Percentiles rank a stretch among this genome's conserved stretches.
Conservation (phyloP, 2,329 filamentous ascomycete genomes). For the Rhinocladiella similis region DNA sequence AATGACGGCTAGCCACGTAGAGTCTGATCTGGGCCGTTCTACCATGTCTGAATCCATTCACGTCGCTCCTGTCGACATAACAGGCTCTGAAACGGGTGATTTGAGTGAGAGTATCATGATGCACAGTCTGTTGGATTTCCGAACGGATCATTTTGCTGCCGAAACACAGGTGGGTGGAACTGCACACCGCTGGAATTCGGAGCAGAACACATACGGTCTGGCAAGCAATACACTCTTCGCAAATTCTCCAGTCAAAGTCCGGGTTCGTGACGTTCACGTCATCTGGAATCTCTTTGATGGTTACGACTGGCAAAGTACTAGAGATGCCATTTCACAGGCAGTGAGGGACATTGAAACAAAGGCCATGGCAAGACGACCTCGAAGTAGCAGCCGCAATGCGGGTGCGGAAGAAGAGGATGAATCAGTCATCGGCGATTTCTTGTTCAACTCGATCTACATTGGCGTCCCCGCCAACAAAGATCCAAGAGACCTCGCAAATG, state of each 20-base stretch:
- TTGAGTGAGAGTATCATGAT: slow-evolving; percentile 31
- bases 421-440: slow-evolving; percentile 85
- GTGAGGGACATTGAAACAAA: slow-evolving; percentile 84
- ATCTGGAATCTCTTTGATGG: slow-evolving; percentile 99
- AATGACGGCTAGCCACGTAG: slow-evolving; percentile 32
- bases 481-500: slow-evolving; percentile 74
- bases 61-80: slow-evolving; percentile 52
- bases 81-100: slow-evolving; percentile 48
- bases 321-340: slow-evolving; percentile 81
- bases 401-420: slow-evolving; percentile 68
- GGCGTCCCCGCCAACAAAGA: slow-evolving; percentile 85
- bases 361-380: slow-evolving; percentile 71
- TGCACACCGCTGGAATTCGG: slow-evolving; percentile 78
- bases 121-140: slow-evolving; percentile 60
- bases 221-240: slow-evolving; percentile 62
- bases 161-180: slow-evolving; percentile 62
- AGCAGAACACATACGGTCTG: slow-evolving; percentile 70
- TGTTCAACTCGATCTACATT: slow-evolving; percentile 99
- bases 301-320: slow-evolving; percentile 90
- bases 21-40: slow-evolving; percentile 39
- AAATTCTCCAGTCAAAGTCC: slow-evolving; percentile 72
- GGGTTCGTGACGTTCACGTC: slow-evolving; percentile 81
- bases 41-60: slow-evolving; percentile 36
- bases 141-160: slow-evolving; percentile 74
- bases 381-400: slow-evolving; percentile 57